These are phyloP conservation scores for Pleurotus sapidus DNA, from an alignment of 768 basidiomycete genomes.

Conservation along the genomic window DNA sequence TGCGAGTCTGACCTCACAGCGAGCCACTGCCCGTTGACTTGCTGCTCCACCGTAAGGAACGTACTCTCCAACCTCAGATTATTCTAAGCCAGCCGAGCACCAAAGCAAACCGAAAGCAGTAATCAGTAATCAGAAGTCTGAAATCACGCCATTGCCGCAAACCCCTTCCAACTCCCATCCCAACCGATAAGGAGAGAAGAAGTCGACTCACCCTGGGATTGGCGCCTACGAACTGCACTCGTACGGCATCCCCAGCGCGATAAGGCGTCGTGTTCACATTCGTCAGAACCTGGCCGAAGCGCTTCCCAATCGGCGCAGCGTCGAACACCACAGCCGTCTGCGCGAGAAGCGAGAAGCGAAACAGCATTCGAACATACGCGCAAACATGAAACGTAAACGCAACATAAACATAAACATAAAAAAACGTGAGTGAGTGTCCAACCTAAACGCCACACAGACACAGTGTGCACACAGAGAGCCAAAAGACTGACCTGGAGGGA, in stretches of 20 bases:
- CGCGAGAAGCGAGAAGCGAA: not conserved
- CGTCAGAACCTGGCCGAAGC: slow-evolving; percentile 58
- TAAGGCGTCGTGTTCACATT: slow-evolving; percentile 55
- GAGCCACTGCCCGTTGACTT: slow-evolving; percentile 48
- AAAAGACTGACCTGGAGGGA: slow-evolving; percentile 53
- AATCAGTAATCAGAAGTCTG: too few relatives aligned
- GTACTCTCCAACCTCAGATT: slow-evolving; percentile 73
- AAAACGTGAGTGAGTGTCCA: too few relatives aligned
- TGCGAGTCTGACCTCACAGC: slow-evolving; percentile 72
- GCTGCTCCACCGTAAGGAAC: slow-evolving; percentile 65
- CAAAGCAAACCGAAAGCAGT: not conserved
- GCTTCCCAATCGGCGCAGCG: slow-evolving; percentile 47
- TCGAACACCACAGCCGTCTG: slow-evolving; percentile 67
- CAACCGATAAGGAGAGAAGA: too few relatives aligned
- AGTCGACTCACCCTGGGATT: slow-evolving; percentile 61
- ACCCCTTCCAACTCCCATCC: too few relatives aligned
- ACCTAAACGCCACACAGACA: not conserved
- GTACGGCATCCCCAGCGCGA: slow-evolving; percentile 53
- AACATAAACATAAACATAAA: not conserved
- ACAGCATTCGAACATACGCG: not conserved
- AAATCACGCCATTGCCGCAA: too few relatives aligned
- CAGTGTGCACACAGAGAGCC: not conserved
- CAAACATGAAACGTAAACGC: not conserved
- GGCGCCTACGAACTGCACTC: slow-evolving; percentile 67
- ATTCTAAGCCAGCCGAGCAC: slow-evolving; percentile 41